Conservation (phyloP, 768 basidiomycete species). For the Boletus fagicola region DNA sequence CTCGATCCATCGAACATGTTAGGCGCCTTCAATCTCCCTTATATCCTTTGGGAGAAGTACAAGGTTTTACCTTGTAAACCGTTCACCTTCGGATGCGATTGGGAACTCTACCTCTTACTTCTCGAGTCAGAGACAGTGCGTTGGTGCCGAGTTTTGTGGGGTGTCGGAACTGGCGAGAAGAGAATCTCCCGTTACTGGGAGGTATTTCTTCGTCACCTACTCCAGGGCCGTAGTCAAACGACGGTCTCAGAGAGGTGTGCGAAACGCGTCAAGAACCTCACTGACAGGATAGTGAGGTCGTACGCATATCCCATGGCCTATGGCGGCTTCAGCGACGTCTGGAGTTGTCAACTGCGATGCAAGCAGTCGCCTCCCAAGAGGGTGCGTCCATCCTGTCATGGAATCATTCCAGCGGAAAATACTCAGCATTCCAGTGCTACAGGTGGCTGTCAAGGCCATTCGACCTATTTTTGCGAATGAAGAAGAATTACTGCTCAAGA, state of each 20-base stretch:
- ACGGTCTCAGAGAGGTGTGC: not conserved
- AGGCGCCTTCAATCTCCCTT: not conserved
- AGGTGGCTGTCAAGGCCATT: conserved; percentile 32
- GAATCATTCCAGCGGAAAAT: not conserved
- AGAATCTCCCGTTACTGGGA: not conserved
- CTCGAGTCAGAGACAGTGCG: too few relatives aligned
- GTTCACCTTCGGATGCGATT: too few relatives aligned
- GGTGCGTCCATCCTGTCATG: conserved; percentile 10
- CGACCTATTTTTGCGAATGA: conserved; percentile 7
- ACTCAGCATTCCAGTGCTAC: not conserved
- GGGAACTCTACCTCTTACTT: too few relatives aligned
- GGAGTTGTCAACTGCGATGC: conserved; percentile 18
- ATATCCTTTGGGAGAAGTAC: not conserved
- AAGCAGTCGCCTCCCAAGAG: not conserved
- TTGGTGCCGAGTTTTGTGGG: not conserved
- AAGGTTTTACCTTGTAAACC: too few relatives aligned
- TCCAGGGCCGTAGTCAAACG: not conserved
- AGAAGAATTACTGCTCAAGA: conserved; percentile 11
- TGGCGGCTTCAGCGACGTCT: conserved; percentile 33
- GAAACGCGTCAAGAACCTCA: conserved; percentile 14
- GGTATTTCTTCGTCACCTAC: not conserved
- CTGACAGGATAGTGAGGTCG: conserved; percentile 12
- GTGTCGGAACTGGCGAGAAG: conserved; percentile 4
- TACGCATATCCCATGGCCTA: conserved; percentile 23
- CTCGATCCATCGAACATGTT: not conserved